These are phyloP conservation scores for Yamadazyma endophytica DNA, from an alignment of 805 yeast genomes.

Conservation along the genomic window DNA sequence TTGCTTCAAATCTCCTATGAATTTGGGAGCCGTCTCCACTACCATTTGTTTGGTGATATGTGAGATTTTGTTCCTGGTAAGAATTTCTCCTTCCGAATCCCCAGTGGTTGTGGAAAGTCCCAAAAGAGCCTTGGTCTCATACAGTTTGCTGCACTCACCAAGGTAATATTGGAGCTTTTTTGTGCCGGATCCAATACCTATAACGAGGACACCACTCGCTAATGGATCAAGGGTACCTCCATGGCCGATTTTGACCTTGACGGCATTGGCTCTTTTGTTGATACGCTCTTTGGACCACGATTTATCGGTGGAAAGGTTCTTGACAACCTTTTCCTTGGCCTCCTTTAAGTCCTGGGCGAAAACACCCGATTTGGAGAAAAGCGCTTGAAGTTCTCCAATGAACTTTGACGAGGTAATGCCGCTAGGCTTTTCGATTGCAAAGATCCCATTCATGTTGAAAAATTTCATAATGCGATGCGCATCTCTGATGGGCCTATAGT, in stretches of 20 bases:
- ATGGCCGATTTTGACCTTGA: slow-evolving; percentile 88
- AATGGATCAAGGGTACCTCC: slow-evolving; percentile 97
- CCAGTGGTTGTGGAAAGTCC: slow-evolving; percentile 94
- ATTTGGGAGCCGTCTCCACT: slow-evolving; percentile 49
- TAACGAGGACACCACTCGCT: slow-evolving; percentile 89
- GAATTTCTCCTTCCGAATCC: slow-evolving; percentile 82
- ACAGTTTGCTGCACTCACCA: slow-evolving; percentile 70
- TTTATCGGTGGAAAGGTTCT: slow-evolving; percentile 33
- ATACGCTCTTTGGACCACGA: slow-evolving; percentile 44
- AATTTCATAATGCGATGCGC: too few species aligned
- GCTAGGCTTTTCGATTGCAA: slow-evolving; percentile 86
- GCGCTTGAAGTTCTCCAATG: slow-evolving; percentile 58
- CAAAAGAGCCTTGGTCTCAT: slow-evolving; percentile 78
- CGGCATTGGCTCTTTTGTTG: slow-evolving; percentile 46
- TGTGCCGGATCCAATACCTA: slow-evolving; percentile 93
- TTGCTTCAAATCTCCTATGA: slow-evolving; percentile 78
- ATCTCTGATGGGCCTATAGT: too few species aligned
- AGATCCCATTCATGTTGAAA: slow-evolving; percentile 95
- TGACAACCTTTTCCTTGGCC: slow-evolving; percentile 43
- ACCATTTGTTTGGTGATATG: slow-evolving; percentile 57
- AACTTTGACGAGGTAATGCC: slow-evolving; percentile 80
- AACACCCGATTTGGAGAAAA: slow-evolving; percentile 55
- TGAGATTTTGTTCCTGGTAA: slow-evolving; percentile 51
- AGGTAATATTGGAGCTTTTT: slow-evolving; percentile 71
- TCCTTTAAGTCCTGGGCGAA: slow-evolving; percentile 53